Conservation (phyloP, 495 filamentous ascomycete genomes). For the Penicillium paxilli region DNA sequence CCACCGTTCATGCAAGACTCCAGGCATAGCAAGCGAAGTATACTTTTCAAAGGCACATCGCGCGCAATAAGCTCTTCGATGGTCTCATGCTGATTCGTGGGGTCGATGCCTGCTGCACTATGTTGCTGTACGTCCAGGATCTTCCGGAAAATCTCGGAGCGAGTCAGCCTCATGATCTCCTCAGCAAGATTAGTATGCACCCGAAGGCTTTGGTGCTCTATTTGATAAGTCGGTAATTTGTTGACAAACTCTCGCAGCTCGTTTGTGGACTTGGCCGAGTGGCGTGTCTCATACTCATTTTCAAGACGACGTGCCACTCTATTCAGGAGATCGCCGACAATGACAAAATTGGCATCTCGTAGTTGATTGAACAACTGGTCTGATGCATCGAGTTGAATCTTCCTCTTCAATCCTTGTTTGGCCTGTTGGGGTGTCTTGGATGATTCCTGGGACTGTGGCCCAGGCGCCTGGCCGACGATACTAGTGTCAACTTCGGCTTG, state of each 20-base stretch:
- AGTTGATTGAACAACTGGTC: constrained; percentile 89
- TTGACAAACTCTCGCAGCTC: constrained; percentile 92
- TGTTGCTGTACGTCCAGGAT: constrained; percentile 94
- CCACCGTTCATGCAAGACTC: constrained; percentile 90
- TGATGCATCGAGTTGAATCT: constrained; percentile 84
- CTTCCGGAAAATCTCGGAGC: constrained; percentile 82
- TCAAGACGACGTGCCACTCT: constrained; percentile 87
- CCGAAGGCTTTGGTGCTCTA: constrained; percentile 88
- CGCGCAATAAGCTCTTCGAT: constrained; percentile 94
- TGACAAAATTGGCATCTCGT: constrained; percentile 91
- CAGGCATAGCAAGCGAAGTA: constrained; percentile 84
- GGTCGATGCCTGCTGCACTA: constrained; percentile 86
- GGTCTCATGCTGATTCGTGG: constrained; percentile 80
- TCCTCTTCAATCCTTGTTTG: constrained; percentile 75
- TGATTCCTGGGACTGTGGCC: constrained; percentile 51
- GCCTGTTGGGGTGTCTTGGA: constrained; percentile 54
- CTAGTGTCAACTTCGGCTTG: constrained; percentile 92
- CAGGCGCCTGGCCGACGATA: constrained; percentile 73
- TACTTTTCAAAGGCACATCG: constrained; percentile 70
- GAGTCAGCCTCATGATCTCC: constrained; percentile 90
- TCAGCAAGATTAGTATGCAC: constrained; percentile 90
- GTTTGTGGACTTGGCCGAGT: constrained; percentile 80
- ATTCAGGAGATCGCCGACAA: constrained; percentile 85
- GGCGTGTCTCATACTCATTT: constrained; percentile 85
- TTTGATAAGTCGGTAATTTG: constrained; percentile 87